Evolutionary conservation across 441 rosid genomes (phyloP).

Genomic region (Capsella rubella): DNA sequence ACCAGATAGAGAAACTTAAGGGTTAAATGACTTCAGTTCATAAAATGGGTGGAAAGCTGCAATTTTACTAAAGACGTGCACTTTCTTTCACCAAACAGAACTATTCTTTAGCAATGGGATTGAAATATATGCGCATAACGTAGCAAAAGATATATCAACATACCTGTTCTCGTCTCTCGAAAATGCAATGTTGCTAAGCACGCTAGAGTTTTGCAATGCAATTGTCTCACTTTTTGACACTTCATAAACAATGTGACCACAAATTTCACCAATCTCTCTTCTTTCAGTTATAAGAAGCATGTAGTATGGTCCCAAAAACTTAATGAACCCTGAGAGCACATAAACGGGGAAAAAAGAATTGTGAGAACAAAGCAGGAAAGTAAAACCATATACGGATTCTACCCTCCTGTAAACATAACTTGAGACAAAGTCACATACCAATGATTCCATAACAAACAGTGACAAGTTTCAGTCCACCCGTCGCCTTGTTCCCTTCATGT

Average conservation of each 20-base stretch:
- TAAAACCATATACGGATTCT: conserved; percentile 1
- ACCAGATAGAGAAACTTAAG: conserved; percentile 8
- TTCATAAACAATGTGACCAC: conserved; percentile 89
- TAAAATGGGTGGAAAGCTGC: conserved; percentile 2
- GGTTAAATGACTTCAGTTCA: conserved; percentile 24
- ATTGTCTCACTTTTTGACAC: conserved; percentile 83
- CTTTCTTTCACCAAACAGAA: conserved; percentile 18
- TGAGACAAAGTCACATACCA: conserved; percentile 58
- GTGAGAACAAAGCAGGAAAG: conserved; percentile 24
- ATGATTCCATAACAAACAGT: conserved; percentile 90
- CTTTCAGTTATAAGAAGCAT: conserved; percentile 91
- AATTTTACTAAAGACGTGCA: conserved; percentile 5
- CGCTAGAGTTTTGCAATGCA: conserved; percentile 72
- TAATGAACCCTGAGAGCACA: conserved; percentile 73
- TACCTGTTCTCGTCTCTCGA: conserved; percentile 84
- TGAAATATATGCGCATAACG: background rate
- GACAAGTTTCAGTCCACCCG: conserved; percentile 86
- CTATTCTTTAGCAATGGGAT: conserved; percentile 3
- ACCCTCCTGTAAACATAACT: background rate
- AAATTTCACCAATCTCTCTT: conserved; percentile 85
- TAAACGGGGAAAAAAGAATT: background rate
- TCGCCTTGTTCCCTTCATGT: conserved; percentile 88
- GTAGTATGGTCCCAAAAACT: conserved; percentile 94
- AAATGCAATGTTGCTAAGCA: conserved; percentile 49
- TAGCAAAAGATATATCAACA: conserved; percentile 31